These are phyloP conservation scores for Venturia aucupariae DNA, from an alignment of 2,329 filamentous ascomycete species.

Conservation along the genomic window DNA sequence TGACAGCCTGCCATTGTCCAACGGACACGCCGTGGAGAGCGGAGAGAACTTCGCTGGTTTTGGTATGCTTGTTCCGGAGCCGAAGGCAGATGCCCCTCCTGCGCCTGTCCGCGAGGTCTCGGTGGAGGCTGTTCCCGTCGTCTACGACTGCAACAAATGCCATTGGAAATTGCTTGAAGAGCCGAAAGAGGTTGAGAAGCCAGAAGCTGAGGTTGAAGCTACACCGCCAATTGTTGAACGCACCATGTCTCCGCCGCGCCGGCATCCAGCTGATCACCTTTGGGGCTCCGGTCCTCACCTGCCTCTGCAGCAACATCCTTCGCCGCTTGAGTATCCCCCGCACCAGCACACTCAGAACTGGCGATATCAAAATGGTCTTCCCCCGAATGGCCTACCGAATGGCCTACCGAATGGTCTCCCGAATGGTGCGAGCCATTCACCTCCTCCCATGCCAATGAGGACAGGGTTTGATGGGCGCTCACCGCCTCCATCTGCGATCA, in stretches of 20 bases:
- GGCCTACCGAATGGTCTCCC: neutral
- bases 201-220: slow-evolving; percentile 20
- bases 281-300: neutral
- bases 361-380: neutral
- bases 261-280: neutral
- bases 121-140: slow-evolving; percentile 17
- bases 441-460: slow-evolving; percentile 1
- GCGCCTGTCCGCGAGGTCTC: slow-evolving; percentile 13
- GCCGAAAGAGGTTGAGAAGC: slow-evolving; percentile 20
- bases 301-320: slow-evolving; percentile 2
- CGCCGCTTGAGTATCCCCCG: neutral
- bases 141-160: slow-evolving; percentile 40
- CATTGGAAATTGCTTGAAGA: slow-evolving; percentile 36
- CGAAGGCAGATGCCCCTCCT: slow-evolving; percentile 20
- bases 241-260: slow-evolving; percentile 20
- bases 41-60: neutral
- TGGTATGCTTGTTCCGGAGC: slow-evolving; percentile 19
- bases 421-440: neutral
- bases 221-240: slow-evolving; percentile 17
- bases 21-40: neutral
- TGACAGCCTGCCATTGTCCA: slow-evolving; percentile 2
- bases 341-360: neutral
- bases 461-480: neutral
- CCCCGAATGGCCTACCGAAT: neutral
- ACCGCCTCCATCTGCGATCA: neutral